Conservation (phyloP, 805 yeast species). For the Ogataea wickerhamii region DNA sequence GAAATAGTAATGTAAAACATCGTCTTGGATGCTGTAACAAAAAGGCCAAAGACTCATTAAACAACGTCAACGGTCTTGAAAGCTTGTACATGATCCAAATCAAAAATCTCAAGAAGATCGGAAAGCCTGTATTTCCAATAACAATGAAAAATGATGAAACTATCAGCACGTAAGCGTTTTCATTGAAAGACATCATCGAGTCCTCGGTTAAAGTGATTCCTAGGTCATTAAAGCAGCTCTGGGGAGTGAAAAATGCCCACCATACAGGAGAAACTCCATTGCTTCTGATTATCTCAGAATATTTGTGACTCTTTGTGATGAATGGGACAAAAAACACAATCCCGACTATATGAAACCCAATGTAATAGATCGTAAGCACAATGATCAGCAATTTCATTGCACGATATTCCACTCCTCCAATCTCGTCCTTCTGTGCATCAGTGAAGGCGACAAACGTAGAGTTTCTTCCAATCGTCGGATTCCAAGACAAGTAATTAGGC, state of each 20-base stretch:
- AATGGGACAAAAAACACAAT: slow-evolving; percentile 58
- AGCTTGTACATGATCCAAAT: slow-evolving; percentile 76
- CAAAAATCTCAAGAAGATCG: slow-evolving; percentile 71
- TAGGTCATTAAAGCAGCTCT: slow-evolving; percentile 78
- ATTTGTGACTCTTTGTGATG: slow-evolving; percentile 42
- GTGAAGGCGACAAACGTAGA: slow-evolving; percentile 83
- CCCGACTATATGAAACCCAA: slow-evolving; percentile 69
- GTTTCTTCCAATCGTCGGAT: slow-evolving; percentile 88
- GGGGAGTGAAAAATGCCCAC: slow-evolving; percentile 91
- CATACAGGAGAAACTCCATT: slow-evolving; percentile 74
- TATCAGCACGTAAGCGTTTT: slow-evolving; percentile 62
- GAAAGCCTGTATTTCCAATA: slow-evolving; percentile 94
- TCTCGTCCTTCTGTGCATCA: slow-evolving; percentile 82
- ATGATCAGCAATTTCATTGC: slow-evolving; percentile 74
- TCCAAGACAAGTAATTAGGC: slow-evolving; percentile 80
- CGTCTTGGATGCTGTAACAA: slow-evolving; percentile 94
- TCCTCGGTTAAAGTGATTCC: slow-evolving; percentile 81
- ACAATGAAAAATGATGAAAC: slow-evolving; percentile 68
- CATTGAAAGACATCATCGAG: slow-evolving; percentile 67
- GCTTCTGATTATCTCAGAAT: slow-evolving; percentile 40
- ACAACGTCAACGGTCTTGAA: slow-evolving; percentile 60
- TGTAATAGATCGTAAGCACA: slow-evolving; percentile 61
- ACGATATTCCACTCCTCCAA: slow-evolving; percentile 96
- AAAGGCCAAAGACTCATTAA: slow-evolving; percentile 77
- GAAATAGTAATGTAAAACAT: slow-evolving; percentile 89